Percentiles rank a stretch among this genome's conserved stretches.
Conservation (phyloP, 768 basidiomycete genomes). For the Mycena galericulata region DNA sequence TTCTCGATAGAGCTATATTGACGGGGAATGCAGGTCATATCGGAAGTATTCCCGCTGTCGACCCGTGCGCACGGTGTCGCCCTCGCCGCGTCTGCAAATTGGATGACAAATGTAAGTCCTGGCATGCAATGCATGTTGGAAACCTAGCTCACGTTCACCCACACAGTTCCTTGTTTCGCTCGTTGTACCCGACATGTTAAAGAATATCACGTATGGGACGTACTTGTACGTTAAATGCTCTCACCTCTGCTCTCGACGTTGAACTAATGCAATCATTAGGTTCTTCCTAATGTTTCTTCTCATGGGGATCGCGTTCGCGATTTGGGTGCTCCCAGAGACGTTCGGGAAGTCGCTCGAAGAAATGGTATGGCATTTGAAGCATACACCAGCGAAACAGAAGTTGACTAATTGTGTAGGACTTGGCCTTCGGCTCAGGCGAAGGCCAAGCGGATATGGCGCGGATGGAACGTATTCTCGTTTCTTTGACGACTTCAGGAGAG, state of each 20-base stretch:
- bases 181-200: slow-evolving; percentile 50
- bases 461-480: slow-evolving; percentile 36
- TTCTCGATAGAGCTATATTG: background rate
- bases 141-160: background rate
- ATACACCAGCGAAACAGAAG: background rate
- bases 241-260: background rate
- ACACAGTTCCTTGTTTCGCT: slow-evolving; percentile 37
- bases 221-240: slow-evolving; percentile 43
- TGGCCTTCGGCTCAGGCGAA: slow-evolving; percentile 37
- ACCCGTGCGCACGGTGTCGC: slow-evolving; percentile 55
- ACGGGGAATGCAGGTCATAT: slow-evolving; percentile 40
- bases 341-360: slow-evolving; percentile 46
- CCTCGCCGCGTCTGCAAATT: slow-evolving; percentile 54
- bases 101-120: slow-evolving; percentile 49
- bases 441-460: slow-evolving; percentile 36
- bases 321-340: slow-evolving; percentile 45
- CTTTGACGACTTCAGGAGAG: too few species aligned
- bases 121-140: background rate
- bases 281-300: slow-evolving; percentile 43
- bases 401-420: slow-evolving; percentile 20
- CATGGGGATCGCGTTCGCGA: slow-evolving; percentile 42
- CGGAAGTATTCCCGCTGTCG: slow-evolving; percentile 57
- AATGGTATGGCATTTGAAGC: slow-evolving; percentile 32
- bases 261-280: slow-evolving; percentile 3
- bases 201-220: slow-evolving; percentile 47